phyloP scores from a whole-genome alignment of 1,284 basidiomycete genomes.

The Apiotrichum laibachii region DNA sequence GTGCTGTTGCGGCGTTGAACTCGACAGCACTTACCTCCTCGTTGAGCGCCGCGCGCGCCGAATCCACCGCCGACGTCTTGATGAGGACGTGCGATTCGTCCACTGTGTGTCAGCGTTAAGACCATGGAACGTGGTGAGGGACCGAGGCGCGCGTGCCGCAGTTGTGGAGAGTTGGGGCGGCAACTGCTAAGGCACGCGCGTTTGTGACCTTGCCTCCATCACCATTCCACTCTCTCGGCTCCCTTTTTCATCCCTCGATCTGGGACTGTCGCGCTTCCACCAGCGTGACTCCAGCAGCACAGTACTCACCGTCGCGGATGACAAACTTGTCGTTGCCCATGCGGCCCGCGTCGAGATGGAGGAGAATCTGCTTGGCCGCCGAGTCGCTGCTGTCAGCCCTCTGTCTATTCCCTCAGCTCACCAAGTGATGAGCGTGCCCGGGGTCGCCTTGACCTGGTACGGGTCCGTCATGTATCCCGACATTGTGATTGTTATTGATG shows the following conservation, averaged over 20 bases:
- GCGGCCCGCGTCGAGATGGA: slow-evolving; percentile 37
- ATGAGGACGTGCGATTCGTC: slow-evolving; percentile 45
- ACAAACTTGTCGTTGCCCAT: slow-evolving; percentile 42
- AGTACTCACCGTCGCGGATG: slow-evolving; percentile 34
- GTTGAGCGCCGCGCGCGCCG: slow-evolving; percentile 37
- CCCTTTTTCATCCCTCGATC: no score
- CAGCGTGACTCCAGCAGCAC: background rate
- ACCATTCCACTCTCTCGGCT: background rate
- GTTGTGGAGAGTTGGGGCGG: no score
- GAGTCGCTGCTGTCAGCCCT: slow-evolving; percentile 36
- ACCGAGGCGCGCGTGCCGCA: no score
- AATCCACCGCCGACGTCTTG: slow-evolving; percentile 37
- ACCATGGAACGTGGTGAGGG: no score
- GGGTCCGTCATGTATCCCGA: slow-evolving; percentile 15
- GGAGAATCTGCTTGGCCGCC: slow-evolving; percentile 48
- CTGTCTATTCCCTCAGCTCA: background rate
- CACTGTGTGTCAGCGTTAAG: slow-evolving; percentile 22
- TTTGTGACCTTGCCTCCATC: background rate
- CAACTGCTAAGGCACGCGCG: no score
- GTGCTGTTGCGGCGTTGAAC: background rate
- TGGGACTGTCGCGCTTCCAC: no score
- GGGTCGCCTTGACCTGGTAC: slow-evolving; percentile 21
- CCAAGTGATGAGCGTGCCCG: slow-evolving; percentile 25
- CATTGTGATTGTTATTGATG: background rate
- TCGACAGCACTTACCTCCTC: slow-evolving; percentile 34